Evolutionary conservation across 148 eudicot species (phyloP).

Genomic region (Rhododendron griersonianum): DNA sequence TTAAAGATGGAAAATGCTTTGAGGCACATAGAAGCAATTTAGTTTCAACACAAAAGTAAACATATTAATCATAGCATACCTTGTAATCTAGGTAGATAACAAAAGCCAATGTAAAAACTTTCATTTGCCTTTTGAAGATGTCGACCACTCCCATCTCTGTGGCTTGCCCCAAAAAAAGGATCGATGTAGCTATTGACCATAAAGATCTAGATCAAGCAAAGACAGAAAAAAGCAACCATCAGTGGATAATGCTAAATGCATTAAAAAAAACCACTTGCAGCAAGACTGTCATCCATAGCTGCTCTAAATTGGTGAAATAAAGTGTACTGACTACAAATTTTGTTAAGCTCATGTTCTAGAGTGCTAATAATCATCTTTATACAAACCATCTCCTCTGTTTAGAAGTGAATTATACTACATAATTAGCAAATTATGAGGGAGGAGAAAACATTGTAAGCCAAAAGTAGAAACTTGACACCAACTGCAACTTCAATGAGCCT

Average conservation of each 20-base stretch:
- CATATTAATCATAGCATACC: slow-evolving; percentile 32
- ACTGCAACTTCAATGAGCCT: not conserved
- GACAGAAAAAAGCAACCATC: no score
- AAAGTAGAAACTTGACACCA: not conserved
- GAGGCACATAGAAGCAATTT: not conserved
- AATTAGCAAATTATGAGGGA: not conserved
- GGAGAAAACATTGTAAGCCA: not conserved
- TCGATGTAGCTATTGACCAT: no score
- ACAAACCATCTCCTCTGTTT: not conserved
- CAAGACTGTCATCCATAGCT: no score
- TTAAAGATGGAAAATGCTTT: not conserved
- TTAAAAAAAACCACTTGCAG: no score
- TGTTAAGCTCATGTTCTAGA: no score
- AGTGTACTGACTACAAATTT: no score
- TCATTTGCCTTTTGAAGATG: slow-evolving; percentile 69
- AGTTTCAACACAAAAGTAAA: not conserved
- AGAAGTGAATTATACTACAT: not conserved
- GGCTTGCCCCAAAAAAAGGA: slow-evolving; percentile 7
- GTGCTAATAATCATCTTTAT: not conserved
- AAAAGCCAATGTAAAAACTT: slow-evolving; percentile 14
- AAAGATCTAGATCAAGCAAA: no score
- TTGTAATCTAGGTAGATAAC: slow-evolving; percentile 83
- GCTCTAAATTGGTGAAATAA: no score
- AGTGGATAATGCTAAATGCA: no score
- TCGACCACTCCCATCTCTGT: slow-evolving; percentile 73